Evolutionary conservation across 805 yeast species (phyloP).

Genomic region (Sugiyamaella floridensis): DNA sequence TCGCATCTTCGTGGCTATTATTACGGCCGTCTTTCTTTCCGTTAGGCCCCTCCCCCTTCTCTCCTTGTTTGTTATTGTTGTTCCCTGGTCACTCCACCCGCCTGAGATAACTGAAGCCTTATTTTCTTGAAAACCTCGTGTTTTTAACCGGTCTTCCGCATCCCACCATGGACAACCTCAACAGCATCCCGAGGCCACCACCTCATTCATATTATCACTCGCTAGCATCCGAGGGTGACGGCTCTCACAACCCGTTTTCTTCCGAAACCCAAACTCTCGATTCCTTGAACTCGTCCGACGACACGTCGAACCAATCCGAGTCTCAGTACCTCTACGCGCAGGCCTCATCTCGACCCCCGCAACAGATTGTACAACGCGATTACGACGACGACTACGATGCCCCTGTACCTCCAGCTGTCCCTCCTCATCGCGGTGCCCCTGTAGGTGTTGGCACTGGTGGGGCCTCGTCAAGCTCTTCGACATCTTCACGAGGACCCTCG

Average conservation of each 20-base stretch:
- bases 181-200: conserved; percentile 4
- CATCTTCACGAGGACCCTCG: neutral
- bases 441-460: conserved; percentile 1
- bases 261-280: conserved; percentile 22
- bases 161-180: conserved; percentile 1
- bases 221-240: conserved; percentile 3
- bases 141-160: neutral
- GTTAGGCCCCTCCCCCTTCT: neutral
- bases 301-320: neutral
- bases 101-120: neutral
- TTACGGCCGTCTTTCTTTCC: too few relatives aligned
- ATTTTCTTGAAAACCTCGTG: neutral
- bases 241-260: conserved; percentile 26
- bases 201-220: conserved; percentile 4
- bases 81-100: neutral
- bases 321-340: conserved; percentile 4
- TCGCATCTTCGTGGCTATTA: too few relatives aligned
- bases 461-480: neutral
- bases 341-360: conserved; percentile 1
- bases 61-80: neutral
- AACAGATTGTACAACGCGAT: conserved; percentile 10
- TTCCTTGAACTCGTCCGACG: conserved; percentile 18
- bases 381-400: conserved; percentile 5
- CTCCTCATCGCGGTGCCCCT: conserved; percentile 6
- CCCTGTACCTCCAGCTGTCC: conserved; percentile 2